Evolutionary conservation across 495 filamentous ascomycete species (phyloP), one percentile per base, ranked within the genome.

Genomic region (Elaphomyces granulatus): DNA sequence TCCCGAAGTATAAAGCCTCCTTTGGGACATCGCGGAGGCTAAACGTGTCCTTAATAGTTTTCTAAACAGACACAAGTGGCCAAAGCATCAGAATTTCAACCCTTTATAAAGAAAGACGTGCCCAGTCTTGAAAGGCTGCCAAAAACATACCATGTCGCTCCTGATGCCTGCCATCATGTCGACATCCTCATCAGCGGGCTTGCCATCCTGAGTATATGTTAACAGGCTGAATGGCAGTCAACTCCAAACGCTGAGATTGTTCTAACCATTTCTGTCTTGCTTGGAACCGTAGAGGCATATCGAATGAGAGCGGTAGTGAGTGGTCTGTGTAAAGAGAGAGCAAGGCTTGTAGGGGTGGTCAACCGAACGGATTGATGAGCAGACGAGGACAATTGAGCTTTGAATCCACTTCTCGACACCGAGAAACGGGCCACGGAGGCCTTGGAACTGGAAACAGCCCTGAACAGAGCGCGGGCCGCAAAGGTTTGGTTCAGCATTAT

Each of bases 1-100:
- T 70, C 35, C 90, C 92, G 44, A 98, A 70, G 50, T 68, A 68
- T 41, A 84, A 77, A 32, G 87, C 75, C 53, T 94, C 80, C 55
- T 68, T 74, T 21, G 90, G 90, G 16, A 96, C 88, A 2, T 66
- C 68, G 18, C 61, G 50, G 18, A 98, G 63, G 36, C 72, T 74
- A 61, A 98, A 93, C 8, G 87, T 90, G n/a, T 90, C 83, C 51
- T 80, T 80, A 60, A 96, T 76, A 1, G 73, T 77, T 66, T 75
- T 64, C 87, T 95, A 18, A 34, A 46, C 23, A 28, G 23, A 12
- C 6, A 28, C 6, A 12, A 3, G 26, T 32, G 30, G 20, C 14
- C n/a, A 12, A 33, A 9, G 9, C 10, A 16, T 41, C 1, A 23
- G 36, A 1, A 15, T 6, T n/a, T 16, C 42, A 36, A 38, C 32